Evolutionary conservation across 495 filamentous ascomycete genomes (phyloP), one percentile per base, ranked within the genome.

Genomic region (Penicillium paxilli): DNA sequence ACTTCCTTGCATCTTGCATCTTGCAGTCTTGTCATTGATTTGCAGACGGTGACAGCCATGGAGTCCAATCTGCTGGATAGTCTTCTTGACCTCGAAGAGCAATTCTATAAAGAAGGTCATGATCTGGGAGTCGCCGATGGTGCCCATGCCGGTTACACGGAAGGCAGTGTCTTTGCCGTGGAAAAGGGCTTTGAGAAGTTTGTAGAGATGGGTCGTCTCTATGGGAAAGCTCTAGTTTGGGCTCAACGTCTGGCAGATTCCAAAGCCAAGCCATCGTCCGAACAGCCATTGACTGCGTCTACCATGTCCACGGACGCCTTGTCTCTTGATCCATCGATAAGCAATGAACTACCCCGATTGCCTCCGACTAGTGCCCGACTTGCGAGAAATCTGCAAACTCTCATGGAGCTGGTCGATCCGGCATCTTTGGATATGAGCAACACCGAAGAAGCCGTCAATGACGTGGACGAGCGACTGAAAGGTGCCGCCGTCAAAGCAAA

Each of bases 131-230:
- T 81, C 25, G 74, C 76, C 37, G 95, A 96, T 68, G 94, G 94
- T 22, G 76, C 82, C n/a, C 76, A 80, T 59, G 85, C 90, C 12
- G 94, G 95, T 10, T 85, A 84, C 24, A 83, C 87, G 42, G 94
- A 99, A 80, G 95, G 95, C 33, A 88, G 89, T 30, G 78, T 89
- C 11, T 90, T 98, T 65, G 94, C 93, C 0, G 80, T 98, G 3
- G 88, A 95, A 63, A 95, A 94, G 59, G 94, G 92, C 1, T 98
- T 93, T 53, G 89, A 94, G 63, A 97, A 96, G 71, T 96, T 90
- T 60, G 58, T 85, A 12, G 85, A 89, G 52, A 80, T 91, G 61
- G 95, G 94, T 1, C 78, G 77, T 49, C 65, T 99, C 19, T 88
- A 92, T 60, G 92, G 94, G n/a, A 86, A 83, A 63, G 84, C 88